phyloP scores from a whole-genome alignment of 1,284 basidiomycete species.

The Microbotryomycetes sp. region DNA sequence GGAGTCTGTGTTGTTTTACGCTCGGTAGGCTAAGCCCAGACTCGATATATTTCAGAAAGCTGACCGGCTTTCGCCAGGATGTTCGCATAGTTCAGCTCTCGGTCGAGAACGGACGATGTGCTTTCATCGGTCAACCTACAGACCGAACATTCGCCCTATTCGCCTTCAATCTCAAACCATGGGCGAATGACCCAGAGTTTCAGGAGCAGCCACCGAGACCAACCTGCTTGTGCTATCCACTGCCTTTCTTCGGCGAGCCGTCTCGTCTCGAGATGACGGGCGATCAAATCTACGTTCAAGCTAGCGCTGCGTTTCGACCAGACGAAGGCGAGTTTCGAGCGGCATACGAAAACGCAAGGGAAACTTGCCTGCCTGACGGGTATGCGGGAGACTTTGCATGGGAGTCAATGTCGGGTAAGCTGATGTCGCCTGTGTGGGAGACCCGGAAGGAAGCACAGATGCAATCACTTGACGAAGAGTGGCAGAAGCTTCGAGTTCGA shows the following conservation, averaged over 20 bases:
- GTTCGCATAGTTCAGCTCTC: conserved; percentile 8
- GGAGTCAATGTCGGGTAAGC: not conserved
- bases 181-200: conserved; percentile 1
- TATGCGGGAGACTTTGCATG: not conserved
- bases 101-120: conserved; percentile 20
- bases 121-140: not conserved
- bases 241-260: not conserved
- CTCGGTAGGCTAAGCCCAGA: not conserved
- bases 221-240: conserved; percentile 8
- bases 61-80: no score
- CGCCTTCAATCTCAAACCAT: conserved; percentile 3
- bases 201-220: conserved; percentile 2
- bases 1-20: not conserved
- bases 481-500: no score
- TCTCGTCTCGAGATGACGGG: conserved; percentile 15
- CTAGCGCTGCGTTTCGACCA: not conserved
- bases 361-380: not conserved
- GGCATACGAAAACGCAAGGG: not conserved
- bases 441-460: not conserved
- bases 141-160: conserved; percentile 1
- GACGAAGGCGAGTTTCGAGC: not conserved
- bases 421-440: not conserved
- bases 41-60: no score
- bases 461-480: not conserved
- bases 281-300: conserved; percentile 7